Evolutionary conservation across 1,139 yeast genomes (phyloP).

Genomic region (Saccharomyces hybrid): DNA sequence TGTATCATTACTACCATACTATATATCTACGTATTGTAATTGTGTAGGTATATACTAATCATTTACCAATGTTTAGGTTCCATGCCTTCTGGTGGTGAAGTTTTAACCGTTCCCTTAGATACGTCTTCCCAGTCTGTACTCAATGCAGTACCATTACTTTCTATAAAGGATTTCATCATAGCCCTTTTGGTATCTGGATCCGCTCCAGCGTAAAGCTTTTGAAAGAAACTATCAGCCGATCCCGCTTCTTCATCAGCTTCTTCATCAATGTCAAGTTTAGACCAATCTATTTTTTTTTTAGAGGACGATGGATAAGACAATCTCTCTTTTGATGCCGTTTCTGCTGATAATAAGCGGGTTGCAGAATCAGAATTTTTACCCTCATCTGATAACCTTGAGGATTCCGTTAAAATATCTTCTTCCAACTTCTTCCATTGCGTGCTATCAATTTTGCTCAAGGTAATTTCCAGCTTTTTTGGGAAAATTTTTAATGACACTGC

Average conservation of each 20-base stretch:
- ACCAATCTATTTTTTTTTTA: slow-evolving; percentile 61
- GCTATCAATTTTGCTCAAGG: slow-evolving; percentile 30
- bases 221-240: slow-evolving; percentile 66
- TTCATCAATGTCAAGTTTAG: slow-evolving; percentile 48
- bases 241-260: slow-evolving; percentile 37
- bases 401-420: slow-evolving; percentile 3
- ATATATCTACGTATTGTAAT: not conserved
- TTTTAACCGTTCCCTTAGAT: slow-evolving; percentile 52
- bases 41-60: not conserved
- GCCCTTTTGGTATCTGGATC: slow-evolving; percentile 88
- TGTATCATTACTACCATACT: not conserved
- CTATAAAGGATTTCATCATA: slow-evolving; percentile 94
- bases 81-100: slow-evolving; percentile 73
- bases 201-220: slow-evolving; percentile 63
- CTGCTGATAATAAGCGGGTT: slow-evolving; percentile 3
- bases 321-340: not conserved
- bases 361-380: slow-evolving; percentile 1
- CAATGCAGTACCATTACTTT: slow-evolving; percentile 87
- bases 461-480: slow-evolving; percentile 69
- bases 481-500: slow-evolving; percentile 46
- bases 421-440: slow-evolving; percentile 37
- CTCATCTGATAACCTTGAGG: not conserved
- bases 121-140: slow-evolving; percentile 97
- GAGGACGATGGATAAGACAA: slow-evolving; percentile 58
- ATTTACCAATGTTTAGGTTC: slow-evolving; percentile 36